Evolutionary conservation across 2,329 filamentous ascomycete species (phyloP).

Genomic region (Trichophyton verrucosum): DNA sequence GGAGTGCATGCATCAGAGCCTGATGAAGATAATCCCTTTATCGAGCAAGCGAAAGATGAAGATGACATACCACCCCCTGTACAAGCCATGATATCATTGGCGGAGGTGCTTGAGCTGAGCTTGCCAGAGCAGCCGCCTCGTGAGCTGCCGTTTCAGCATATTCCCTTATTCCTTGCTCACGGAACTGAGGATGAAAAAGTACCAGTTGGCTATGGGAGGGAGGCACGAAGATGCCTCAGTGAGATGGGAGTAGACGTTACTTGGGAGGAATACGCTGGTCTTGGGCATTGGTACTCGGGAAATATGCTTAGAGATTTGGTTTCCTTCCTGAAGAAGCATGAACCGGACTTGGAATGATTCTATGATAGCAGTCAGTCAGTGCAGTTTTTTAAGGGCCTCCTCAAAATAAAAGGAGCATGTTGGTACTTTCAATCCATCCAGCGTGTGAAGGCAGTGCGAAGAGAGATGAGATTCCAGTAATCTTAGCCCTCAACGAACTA

Average conservation of each 20-base stretch:
- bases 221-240: slow-evolving; percentile 19
- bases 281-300: too few relatives aligned
- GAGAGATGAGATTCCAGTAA: too few relatives aligned
- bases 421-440: too few relatives aligned
- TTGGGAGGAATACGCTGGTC: too few relatives aligned
- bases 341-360: too few relatives aligned
- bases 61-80: not conserved
- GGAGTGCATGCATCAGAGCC: not conserved
- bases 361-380: too few relatives aligned
- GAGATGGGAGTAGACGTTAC: slow-evolving; percentile 18
- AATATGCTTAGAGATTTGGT: not conserved
- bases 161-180: slow-evolving; percentile 36
- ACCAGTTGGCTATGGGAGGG: slow-evolving; percentile 22
- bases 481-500: too few relatives aligned
- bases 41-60: not conserved
- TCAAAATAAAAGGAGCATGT: too few relatives aligned
- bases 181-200: slow-evolving; percentile 33
- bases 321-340: not conserved
- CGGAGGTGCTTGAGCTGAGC: not conserved
- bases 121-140: not conserved
- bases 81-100: not conserved
- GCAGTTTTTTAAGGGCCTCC: too few relatives aligned
- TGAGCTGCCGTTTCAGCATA: slow-evolving; percentile 10
- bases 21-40: not conserved
- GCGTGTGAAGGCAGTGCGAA: too few relatives aligned